Evolutionary conservation across 148 eudicot species (phyloP).

Genomic region (Spergularia bocconei): DNA sequence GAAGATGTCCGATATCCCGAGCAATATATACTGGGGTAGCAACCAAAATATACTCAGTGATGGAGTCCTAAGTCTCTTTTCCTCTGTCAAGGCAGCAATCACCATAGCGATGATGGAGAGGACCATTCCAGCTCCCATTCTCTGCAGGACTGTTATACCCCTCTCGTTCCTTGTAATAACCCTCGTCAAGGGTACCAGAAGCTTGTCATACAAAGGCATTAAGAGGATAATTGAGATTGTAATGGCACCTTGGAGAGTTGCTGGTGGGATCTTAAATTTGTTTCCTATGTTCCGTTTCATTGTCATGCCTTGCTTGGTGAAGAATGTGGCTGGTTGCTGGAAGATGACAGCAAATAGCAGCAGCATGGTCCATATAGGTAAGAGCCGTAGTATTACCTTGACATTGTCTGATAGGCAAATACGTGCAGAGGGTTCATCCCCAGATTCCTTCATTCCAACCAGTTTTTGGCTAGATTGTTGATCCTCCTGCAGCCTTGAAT

Average conservation of each 20-base stretch:
- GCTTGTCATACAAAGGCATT: conserved; percentile 75
- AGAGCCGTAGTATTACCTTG: conserved; percentile 50
- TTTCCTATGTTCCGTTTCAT: conserved; percentile 75
- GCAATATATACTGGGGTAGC: conserved; percentile 73
- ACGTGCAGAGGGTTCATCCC: conserved; percentile 14
- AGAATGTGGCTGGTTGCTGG: conserved; percentile 88
- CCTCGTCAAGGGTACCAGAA: conserved; percentile 55
- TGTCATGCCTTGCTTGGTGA: conserved; percentile 93
- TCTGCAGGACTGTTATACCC: conserved; percentile 68
- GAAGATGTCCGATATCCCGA: conserved; percentile 84
- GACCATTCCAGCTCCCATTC: conserved; percentile 86
- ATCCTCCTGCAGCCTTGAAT: conserved; percentile 54
- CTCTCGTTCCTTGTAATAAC: conserved; percentile 48
- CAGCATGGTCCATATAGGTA: conserved; percentile 77
- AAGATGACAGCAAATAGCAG: conserved; percentile 90
- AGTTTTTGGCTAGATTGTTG: conserved; percentile 34
- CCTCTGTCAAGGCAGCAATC: conserved; percentile 68
- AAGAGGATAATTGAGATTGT: conserved; percentile 61
- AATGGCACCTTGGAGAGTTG: conserved; percentile 69
- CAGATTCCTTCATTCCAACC: conserved; percentile 23
- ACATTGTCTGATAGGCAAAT: conserved; percentile 33
- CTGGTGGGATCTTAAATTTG: conserved; percentile 76
- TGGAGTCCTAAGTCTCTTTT: conserved; percentile 43
- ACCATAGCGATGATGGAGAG: conserved; percentile 78
- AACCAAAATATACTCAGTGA: conserved; percentile 58